Evolutionary conservation across 805 yeast genomes (phyloP).

Genomic region (Jamesozyma spencerorum): DNA sequence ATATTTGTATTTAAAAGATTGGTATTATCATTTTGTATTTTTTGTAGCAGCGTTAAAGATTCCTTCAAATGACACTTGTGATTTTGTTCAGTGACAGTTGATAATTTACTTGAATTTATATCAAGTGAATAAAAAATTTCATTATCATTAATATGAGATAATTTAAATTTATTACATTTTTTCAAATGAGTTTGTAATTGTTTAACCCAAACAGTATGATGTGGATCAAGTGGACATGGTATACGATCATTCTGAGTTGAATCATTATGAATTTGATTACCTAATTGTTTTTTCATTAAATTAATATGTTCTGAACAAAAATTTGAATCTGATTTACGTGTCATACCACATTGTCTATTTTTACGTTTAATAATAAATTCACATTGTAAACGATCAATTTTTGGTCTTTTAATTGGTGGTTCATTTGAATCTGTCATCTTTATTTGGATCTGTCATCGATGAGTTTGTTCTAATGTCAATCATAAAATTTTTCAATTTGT

Average conservation of each 20-base stretch:
- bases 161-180: slow-evolving; percentile 47
- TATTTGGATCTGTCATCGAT: not conserved
- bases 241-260: slow-evolving; percentile 24
- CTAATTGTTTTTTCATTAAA: slow-evolving; percentile 39
- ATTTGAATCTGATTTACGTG: slow-evolving; percentile 10
- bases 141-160: slow-evolving; percentile 22
- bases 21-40: not conserved
- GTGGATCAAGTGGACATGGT: slow-evolving; percentile 68
- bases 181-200: slow-evolving; percentile 44
- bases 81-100: not conserved
- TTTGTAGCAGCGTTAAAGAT: not conserved
- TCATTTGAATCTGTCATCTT: not conserved
- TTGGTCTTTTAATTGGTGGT: not conserved
- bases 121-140: slow-evolving; percentile 46
- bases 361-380: slow-evolving; percentile 20
- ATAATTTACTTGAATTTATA: too few relatives aligned
- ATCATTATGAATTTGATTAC: not conserved
- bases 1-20: too few relatives aligned
- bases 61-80: not conserved
- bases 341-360: slow-evolving; percentile 28
- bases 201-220: slow-evolving; percentile 63
- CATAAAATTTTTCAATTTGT: too few relatives aligned
- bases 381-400: slow-evolving; percentile 14
- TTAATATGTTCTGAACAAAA: slow-evolving; percentile 68
- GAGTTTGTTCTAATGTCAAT: too few relatives aligned